Evolutionary conservation across 2,329 filamentous ascomycete species (phyloP).

Genomic region (Clathrospora elynae): DNA sequence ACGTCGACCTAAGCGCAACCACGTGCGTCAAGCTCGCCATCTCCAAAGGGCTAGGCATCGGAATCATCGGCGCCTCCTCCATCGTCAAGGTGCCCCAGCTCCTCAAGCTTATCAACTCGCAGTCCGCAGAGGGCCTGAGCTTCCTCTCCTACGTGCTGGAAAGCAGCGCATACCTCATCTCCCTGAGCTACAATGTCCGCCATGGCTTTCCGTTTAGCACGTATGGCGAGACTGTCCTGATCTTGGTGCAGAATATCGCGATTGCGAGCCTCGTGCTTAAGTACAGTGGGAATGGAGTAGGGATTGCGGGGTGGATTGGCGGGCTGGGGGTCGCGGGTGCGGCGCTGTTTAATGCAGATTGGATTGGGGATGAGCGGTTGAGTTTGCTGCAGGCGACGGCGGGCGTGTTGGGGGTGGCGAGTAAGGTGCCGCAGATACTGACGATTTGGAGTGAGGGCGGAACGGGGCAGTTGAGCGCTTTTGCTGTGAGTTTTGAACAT

Average conservation of each 20-base stretch:
- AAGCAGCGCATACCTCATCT: slow-evolving; percentile 84
- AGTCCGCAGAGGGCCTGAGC: slow-evolving; percentile 80
- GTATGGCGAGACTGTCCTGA: slow-evolving; percentile 91
- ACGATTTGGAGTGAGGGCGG: slow-evolving; percentile 84
- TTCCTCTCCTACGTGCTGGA: slow-evolving; percentile 94
- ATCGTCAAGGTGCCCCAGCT: slow-evolving; percentile 98
- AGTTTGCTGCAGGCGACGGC: slow-evolving; percentile 81
- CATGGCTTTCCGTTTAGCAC: slow-evolving; percentile 95
- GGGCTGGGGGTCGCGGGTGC: slow-evolving; percentile 71
- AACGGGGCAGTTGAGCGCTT: slow-evolving; percentile 94
- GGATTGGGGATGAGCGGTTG: slow-evolving; percentile 71
- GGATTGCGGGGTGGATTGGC: slow-evolving; percentile 78
- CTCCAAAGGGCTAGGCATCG: slow-evolving; percentile 90
- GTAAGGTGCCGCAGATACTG: slow-evolving; percentile 91
- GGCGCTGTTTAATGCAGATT: slow-evolving; percentile 68
- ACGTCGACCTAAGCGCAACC: slow-evolving; percentile 77
- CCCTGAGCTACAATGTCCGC: slow-evolving; percentile 88
- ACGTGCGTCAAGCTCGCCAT: slow-evolving; percentile 87
- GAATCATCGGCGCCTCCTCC: slow-evolving; percentile 86
- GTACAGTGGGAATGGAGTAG: slow-evolving; percentile 71
- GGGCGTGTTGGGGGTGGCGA: slow-evolving; percentile 80
- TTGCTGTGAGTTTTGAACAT: slow-evolving; percentile 80
- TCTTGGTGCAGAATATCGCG: slow-evolving; percentile 87
- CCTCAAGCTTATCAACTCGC: slow-evolving; percentile 81
- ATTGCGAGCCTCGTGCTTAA: slow-evolving; percentile 86